Evolutionary conservation across 2,329 filamentous ascomycete genomes (phyloP).

Genomic region (Cladophialophora exuberans): DNA sequence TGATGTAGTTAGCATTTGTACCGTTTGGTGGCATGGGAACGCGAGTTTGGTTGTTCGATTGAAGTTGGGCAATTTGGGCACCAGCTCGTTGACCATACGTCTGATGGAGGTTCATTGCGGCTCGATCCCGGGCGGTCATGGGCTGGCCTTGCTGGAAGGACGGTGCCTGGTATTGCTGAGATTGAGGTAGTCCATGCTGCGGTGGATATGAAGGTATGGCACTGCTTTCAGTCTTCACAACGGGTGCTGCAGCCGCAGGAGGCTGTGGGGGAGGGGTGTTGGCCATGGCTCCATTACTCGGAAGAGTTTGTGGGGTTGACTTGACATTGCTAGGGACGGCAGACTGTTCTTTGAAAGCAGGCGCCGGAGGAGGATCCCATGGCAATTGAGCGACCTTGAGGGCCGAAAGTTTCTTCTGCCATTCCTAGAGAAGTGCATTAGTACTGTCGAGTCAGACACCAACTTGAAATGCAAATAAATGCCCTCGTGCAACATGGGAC

Average conservation of each 20-base stretch:
- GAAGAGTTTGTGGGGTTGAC: slow-evolving; percentile 32
- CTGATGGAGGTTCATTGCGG: slow-evolving; percentile 33
- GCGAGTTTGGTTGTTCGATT: slow-evolving; percentile 35
- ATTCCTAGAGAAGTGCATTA: slow-evolving; percentile 64
- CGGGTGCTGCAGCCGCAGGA: slow-evolving; percentile 24
- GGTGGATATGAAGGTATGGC: slow-evolving; percentile 23
- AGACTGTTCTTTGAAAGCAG: slow-evolving; percentile 49
- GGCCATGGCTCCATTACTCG: slow-evolving; percentile 34
- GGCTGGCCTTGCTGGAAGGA: slow-evolving; percentile 39
- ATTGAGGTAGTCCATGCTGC: slow-evolving; percentile 19
- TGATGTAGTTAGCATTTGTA: slow-evolving; percentile 45
- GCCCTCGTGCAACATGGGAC: not conserved
- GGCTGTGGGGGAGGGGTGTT: slow-evolving; percentile 42
- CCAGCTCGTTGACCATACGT: slow-evolving; percentile 34
- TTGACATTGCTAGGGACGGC: slow-evolving; percentile 42
- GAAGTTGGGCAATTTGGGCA: slow-evolving; percentile 34
- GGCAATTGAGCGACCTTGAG: slow-evolving; percentile 87
- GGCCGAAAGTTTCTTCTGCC: slow-evolving; percentile 87
- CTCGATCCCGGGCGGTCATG: slow-evolving; percentile 32
- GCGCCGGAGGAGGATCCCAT: slow-evolving; percentile 86
- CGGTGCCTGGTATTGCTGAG: slow-evolving; percentile 33
- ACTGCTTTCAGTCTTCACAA: slow-evolving; percentile 28
- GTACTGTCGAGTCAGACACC: not conserved
- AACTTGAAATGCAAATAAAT: too few species aligned
- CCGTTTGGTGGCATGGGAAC: slow-evolving; percentile 42